Conservation (phyloP, 345 rosid genomes). For the Eucalyptus pauciflora region DNA sequence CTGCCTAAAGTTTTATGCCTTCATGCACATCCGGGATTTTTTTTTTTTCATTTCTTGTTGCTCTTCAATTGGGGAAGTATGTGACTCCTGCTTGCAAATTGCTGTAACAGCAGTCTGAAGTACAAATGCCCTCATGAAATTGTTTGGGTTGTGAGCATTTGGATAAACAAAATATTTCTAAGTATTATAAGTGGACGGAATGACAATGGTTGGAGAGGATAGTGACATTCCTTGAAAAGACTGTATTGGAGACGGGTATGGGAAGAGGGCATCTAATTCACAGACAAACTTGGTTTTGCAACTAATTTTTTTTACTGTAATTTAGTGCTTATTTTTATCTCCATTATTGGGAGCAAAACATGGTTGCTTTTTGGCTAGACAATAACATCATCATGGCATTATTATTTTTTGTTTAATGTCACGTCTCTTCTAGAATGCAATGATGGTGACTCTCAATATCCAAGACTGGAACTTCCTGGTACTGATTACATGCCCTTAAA, state of each 20-base stretch:
- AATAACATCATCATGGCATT: not conserved
- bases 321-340: not conserved
- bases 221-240: not conserved
- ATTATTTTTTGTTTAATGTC: not conserved
- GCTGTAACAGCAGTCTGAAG: not conserved
- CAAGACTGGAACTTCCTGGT: conserved; percentile 59
- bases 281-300: not conserved
- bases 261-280: not conserved
- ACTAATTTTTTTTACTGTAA: not conserved
- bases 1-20: not conserved
- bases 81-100: not conserved
- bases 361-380: not conserved
- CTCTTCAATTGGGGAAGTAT: not conserved
- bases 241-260: not conserved
- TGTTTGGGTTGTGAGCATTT: not conserved
- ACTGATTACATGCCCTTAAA: conserved; percentile 53
- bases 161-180: not conserved
- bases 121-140: not conserved
- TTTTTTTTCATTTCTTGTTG: not conserved
- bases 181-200: not conserved
- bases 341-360: not conserved
- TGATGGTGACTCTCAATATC: conserved; percentile 54
- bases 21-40: not conserved
- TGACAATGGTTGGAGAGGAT: not conserved
- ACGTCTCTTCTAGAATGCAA: conserved; percentile 29